Evolutionary conservation across 208 protist genomes (phyloP).

Genomic region (Trypanosoma conorhini): DNA sequence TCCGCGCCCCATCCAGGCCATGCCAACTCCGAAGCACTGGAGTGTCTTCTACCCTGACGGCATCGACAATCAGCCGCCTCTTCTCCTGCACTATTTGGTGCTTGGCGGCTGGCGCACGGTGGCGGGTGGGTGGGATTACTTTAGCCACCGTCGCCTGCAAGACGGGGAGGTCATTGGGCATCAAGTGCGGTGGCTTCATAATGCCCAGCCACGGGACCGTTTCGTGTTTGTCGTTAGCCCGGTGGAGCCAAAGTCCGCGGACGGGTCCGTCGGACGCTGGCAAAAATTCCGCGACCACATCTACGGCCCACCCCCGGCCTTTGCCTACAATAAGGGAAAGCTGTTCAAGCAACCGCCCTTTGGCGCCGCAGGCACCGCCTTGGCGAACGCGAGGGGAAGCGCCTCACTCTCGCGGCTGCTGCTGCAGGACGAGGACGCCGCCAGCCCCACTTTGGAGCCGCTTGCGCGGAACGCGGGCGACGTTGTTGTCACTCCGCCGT

Average conservation of each 20-base stretch:
- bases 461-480: neutral
- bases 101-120: slow-evolving; percentile 61
- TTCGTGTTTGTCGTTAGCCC: slow-evolving; percentile 78
- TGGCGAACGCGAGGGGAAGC: neutral
- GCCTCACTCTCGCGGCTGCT: neutral
- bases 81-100: slow-evolving; percentile 66
- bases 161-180: slow-evolving; percentile 66
- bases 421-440: neutral
- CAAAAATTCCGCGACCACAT: slow-evolving; percentile 14
- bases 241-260: slow-evolving; percentile 30
- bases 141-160: slow-evolving; percentile 55
- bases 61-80: slow-evolving; percentile 44
- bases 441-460: neutral
- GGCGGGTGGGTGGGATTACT: slow-evolving; percentile 65
- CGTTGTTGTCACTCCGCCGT: neutral
- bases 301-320: slow-evolving; percentile 37
- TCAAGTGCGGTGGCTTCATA: slow-evolving; percentile 67
- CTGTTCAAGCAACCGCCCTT: slow-evolving; percentile 15
- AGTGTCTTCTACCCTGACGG: slow-evolving; percentile 71
- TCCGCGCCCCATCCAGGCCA: neutral
- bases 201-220: slow-evolving; percentile 44
- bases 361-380: neutral
- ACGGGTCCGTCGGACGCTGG: slow-evolving; percentile 6
- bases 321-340: slow-evolving; percentile 39
- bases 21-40: slow-evolving; percentile 26